Evolutionary conservation across 768 basidiomycete genomes (phyloP), one percentile per base, ranked within the genome.

Genomic region (Pleurotus eryngii): DNA sequence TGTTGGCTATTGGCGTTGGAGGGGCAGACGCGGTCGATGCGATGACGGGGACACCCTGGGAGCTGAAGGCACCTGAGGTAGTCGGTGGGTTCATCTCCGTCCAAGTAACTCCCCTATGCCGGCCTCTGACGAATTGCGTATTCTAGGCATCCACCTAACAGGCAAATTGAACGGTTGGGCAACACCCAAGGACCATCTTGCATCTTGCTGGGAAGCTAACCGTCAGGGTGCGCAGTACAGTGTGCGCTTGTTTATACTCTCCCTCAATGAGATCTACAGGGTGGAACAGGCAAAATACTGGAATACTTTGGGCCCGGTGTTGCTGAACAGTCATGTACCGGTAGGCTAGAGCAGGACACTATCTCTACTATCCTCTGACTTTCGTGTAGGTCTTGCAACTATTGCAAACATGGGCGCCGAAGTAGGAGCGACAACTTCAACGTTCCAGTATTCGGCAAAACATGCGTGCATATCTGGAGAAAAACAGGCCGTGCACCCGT

Each of bases 391-490:
- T 56, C 75, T 97, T 55, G 97, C 96, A 1, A 98, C 97, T 1
- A 90, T 99, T 56, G 90, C 92, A 45, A 98, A 99, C 72, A 99
- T 98, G 97, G 97, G 97, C 50, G 97, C 97, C 11, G 97, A 99
- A 77, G 95, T 98, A n/a, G 97, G 97, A 39, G 97, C 97, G n/a
- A 99, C 97, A 1, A 98, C 97, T 0, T 96, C 95, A 1, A 93
- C 90, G 5, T 99, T 99, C 81, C 95, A 96, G 4, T 99, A 98
- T 73, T 94, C 93, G 14, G 72, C 82, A 15, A 84, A 84, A 85
- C 65, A 98, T 98, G 96, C 81, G 85, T 30, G 79, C 84, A 37
- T 99, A 98, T 73, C 83, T 99, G 27, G 78, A 83, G 61, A 95
- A 95, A 95, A 17, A 99, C 97, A 7, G 88, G 92, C 49, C 86